phyloP scores from a whole-genome alignment of 495 filamentous ascomycete genomes.

The Achaetomiella virescens region DNA sequence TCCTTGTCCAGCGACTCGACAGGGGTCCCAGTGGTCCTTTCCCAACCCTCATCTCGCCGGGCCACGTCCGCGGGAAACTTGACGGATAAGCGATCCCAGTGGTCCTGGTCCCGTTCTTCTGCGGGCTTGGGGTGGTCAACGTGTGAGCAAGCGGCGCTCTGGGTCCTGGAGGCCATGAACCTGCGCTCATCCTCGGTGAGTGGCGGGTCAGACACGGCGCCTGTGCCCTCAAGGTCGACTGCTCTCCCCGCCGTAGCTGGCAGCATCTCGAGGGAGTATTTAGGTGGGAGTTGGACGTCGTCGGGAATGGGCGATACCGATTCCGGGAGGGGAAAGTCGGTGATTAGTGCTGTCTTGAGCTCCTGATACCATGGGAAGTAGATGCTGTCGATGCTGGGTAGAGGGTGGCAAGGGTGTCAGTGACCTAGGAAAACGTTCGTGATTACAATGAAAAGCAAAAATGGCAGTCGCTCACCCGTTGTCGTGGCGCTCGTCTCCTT shows the following conservation, averaged over 20 bases:
- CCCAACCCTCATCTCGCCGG: slow-evolving; percentile 8
- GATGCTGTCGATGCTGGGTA: slow-evolving; percentile 58
- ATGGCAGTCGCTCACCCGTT: slow-evolving; percentile 61
- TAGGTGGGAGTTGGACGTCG: slow-evolving; percentile 69
- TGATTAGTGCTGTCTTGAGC: slow-evolving; percentile 58
- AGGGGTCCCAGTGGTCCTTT: slow-evolving; percentile 6
- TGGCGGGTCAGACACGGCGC: neutral
- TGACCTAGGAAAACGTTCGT: too few relatives aligned
- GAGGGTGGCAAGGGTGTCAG: neutral
- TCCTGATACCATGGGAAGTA: slow-evolving; percentile 72
- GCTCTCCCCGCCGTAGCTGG: slow-evolving; percentile 5
- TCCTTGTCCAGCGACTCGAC: slow-evolving; percentile 29
- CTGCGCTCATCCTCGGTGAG: slow-evolving; percentile 7
- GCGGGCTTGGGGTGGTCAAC: slow-evolving; percentile 10
- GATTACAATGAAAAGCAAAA: neutral
- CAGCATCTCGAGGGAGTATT: slow-evolving; percentile 59
- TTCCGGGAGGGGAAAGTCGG: slow-evolving; percentile 60
- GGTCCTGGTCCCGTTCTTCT: neutral
- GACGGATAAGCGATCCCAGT: slow-evolving; percentile 4
- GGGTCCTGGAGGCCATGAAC: slow-evolving; percentile 13
- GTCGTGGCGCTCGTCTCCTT: slow-evolving; percentile 86
- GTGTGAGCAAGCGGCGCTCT: slow-evolving; percentile 19
- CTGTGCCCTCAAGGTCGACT: neutral
- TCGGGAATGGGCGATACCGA: slow-evolving; percentile 65
- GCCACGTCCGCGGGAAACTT: slow-evolving; percentile 6